Evolutionary conservation across 1,284 basidiomycete genomes (phyloP).

Genomic region (Termitomyces sp.): DNA sequence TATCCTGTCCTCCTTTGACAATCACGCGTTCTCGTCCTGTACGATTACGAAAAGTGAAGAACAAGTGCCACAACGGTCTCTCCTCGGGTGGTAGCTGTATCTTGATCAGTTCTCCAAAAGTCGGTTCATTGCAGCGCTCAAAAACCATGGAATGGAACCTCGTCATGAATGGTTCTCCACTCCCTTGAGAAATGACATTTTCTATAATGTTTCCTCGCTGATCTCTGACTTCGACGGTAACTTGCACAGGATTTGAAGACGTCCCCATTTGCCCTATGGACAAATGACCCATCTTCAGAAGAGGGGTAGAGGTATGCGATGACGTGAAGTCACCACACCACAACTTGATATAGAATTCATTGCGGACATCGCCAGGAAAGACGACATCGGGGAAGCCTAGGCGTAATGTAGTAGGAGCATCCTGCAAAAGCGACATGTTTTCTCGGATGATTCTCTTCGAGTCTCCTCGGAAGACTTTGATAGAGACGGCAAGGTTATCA

Average conservation of each 20-base stretch:
- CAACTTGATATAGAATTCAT: conserved; percentile 92
- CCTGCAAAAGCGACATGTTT: conserved; percentile 83
- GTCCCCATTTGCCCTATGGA: conserved; percentile 51
- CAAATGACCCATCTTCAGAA: conserved; percentile 62
- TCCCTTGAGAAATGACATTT: conserved; percentile 76
- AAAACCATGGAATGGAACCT: conserved; percentile 91
- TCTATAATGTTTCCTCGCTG: conserved; percentile 71
- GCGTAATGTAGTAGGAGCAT: conserved; percentile 76
- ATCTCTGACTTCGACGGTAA: conserved; percentile 85
- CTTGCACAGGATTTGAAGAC: conserved; percentile 75
- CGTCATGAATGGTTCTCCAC: conserved; percentile 76
- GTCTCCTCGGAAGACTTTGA: conserved; percentile 87
- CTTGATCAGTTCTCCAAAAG: conserved; percentile 92
- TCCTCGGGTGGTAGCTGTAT: conserved; percentile 70
- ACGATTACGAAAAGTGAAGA: conserved; percentile 90
- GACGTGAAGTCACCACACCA: conserved; percentile 84
- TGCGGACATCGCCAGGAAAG: conserved; percentile 87
- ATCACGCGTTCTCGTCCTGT: conserved; percentile 45
- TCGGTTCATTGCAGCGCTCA: conserved; percentile 78
- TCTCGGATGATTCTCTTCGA: conserved; percentile 72
- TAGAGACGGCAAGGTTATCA: conserved; percentile 82
- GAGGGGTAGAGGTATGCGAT: conserved; percentile 43
- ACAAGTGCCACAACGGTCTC: conserved; percentile 82
- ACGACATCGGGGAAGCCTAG: conserved; percentile 98
- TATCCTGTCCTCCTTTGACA: conserved; percentile 35